Evolutionary conservation across 768 basidiomycete genomes (phyloP).

Genomic region (Kwoniella dendrophila): DNA sequence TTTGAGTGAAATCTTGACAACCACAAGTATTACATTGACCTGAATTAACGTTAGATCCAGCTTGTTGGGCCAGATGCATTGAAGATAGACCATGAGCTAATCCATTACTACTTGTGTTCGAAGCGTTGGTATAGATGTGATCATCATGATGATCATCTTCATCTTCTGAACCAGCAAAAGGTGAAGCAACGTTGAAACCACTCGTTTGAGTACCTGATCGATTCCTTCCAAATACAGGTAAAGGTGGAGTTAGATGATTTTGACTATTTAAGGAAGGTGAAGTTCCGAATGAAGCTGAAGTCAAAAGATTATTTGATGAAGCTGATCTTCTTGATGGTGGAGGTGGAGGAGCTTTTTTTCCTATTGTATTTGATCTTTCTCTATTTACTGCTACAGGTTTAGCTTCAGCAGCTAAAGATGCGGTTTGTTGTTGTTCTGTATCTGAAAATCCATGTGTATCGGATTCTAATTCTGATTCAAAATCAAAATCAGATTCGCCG

Average conservation of each 20-base stretch:
- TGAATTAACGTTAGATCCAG: constrained; percentile 58
- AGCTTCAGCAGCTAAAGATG: constrained; percentile 21
- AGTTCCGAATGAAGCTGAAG: constrained; percentile 47
- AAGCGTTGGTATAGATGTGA: constrained; percentile 40
- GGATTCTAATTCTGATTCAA: constrained; percentile 35
- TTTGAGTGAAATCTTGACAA: constrained; percentile 67
- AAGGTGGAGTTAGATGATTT: constrained; percentile 37
- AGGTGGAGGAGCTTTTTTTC: constrained; percentile 66
- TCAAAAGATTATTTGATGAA: constrained; percentile 63
- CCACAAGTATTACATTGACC: constrained; percentile 46
- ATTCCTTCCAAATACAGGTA: constrained; percentile 27
- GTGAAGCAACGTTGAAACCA: constrained; percentile 31
- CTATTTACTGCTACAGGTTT: constrained; percentile 15
- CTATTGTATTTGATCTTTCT: constrained; percentile 18
- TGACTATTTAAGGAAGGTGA: constrained; percentile 38
- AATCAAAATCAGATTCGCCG: constrained; percentile 20
- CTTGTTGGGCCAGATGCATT: constrained; percentile 49
- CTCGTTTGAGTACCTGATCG: constrained; percentile 13
- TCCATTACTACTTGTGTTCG: constrained; percentile 7
- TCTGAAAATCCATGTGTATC: constrained; percentile 42
- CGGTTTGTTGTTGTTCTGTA: constrained; percentile 39
- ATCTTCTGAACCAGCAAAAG: constrained; percentile 44
- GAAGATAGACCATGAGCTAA: constrained; percentile 54
- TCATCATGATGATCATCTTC: constrained; percentile 34
- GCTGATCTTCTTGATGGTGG: constrained; percentile 61